Percentiles rank a stretch among this genome's conserved stretches.
Conservation (phyloP, 2,329 filamentous ascomycete genomes). For the Metarhizium guizhouense region DNA sequence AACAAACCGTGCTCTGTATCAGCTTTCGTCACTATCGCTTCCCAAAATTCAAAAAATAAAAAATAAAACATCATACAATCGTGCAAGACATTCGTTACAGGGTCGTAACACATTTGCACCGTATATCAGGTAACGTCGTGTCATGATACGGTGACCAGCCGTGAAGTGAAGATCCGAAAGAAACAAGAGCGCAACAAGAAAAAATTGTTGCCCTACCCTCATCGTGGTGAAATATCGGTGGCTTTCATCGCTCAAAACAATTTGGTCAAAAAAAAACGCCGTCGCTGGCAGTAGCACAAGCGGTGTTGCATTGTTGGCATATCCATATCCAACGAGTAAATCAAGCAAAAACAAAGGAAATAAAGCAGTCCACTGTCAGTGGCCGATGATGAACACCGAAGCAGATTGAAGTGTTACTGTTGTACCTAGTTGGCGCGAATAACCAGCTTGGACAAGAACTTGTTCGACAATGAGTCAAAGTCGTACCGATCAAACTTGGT, state of each 20-base stretch:
- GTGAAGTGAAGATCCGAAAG: constrained; percentile 20
- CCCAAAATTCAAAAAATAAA: constrained; percentile 6
- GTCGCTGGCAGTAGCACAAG: constrained; percentile 28
- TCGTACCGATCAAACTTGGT: constrained; percentile 83
- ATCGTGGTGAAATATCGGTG: not conserved
- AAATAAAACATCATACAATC: constrained; percentile 24
- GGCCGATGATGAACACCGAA: not conserved
- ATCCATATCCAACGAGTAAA: constrained; percentile 15
- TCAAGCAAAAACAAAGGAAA: constrained; percentile 7
- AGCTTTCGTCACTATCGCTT: not conserved
- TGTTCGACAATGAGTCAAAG: constrained; percentile 94
- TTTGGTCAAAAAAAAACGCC: constrained; percentile 31
- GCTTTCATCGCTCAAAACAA: constrained; percentile 13
- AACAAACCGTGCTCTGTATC: not conserved
- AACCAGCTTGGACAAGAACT: constrained; percentile 92
- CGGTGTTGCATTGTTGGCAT: constrained; percentile 22
- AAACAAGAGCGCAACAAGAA: constrained; percentile 8
- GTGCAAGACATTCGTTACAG: constrained; percentile 15
- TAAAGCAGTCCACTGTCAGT: not conserved
- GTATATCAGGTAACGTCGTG: constrained; percentile 21
- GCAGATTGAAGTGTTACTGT: not conserved
- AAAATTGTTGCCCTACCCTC: not conserved
- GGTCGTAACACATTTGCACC: constrained; percentile 26
- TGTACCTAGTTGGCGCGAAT: constrained; percentile 71
- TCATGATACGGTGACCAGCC: constrained; percentile 24